These are phyloP conservation scores for Arctostaphylos glauca DNA, from an alignment of 148 eudicot genomes.

Conservation along the genomic window DNA sequence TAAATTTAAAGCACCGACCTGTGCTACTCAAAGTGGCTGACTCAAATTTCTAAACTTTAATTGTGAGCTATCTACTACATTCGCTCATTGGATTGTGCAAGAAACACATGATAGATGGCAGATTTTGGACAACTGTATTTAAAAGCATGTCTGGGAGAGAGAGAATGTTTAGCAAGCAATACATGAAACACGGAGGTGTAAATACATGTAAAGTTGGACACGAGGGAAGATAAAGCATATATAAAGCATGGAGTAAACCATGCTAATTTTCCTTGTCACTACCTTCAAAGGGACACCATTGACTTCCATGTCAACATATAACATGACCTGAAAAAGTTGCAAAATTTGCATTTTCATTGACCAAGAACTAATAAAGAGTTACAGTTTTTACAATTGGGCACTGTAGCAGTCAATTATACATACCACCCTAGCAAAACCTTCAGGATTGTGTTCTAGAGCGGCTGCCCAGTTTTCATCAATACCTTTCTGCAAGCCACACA, in stretches of 20 bases:
- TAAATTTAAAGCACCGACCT: background rate
- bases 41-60: constrained; percentile 1
- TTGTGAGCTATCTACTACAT: background rate
- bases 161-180: background rate
- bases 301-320: constrained; percentile 99
- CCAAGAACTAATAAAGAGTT: background rate
- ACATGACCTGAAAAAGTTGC: constrained; percentile 68
- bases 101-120: background rate
- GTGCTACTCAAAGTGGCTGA: background rate
- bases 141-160: background rate
- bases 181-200: background rate
- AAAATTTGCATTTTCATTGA: background rate
- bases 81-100: background rate
- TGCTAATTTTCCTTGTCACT: constrained; percentile 16
- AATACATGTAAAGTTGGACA: background rate
- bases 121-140: background rate
- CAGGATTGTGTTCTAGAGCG: constrained; percentile 94
- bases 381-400: background rate
- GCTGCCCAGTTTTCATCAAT: constrained; percentile 98
- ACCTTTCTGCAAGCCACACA: constrained; percentile 66
- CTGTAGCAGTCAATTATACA: constrained; percentile 13
- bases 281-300: constrained; percentile 99
- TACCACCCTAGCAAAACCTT: constrained; percentile 98
- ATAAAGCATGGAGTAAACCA: constrained; percentile 9
- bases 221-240: background rate